Percentiles rank a stretch among this genome's conserved stretches.
Evolutionary conservation across 805 yeast species (phyloP).

Genomic region (Zygosaccharomyces siamensis): DNA sequence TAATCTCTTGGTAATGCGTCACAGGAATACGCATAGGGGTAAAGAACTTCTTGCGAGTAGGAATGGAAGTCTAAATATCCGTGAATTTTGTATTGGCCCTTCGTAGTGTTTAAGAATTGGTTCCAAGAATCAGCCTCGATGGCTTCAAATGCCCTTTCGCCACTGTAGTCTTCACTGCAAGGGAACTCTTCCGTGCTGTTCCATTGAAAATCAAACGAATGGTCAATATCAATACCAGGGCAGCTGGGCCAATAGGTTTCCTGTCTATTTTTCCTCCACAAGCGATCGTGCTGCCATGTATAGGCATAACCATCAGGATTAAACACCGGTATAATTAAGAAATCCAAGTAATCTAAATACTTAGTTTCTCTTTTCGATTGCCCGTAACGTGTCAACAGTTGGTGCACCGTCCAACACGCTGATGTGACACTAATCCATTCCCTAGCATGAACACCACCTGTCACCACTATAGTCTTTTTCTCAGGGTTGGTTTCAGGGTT

Average conservation of each 20-base stretch:
- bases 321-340: conserved; percentile 73
- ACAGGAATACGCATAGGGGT: conserved; percentile 81
- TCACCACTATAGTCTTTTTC: conserved; percentile 63
- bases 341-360: conserved; percentile 57
- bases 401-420: conserved; percentile 51
- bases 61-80: conserved; percentile 84
- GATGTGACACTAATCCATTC: conserved; percentile 83
- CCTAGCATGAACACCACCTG: conserved; percentile 85
- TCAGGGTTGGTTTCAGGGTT: conserved; percentile 38
- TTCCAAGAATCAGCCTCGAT: conserved; percentile 51
- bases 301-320: conserved; percentile 90
- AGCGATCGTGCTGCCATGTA: conserved; percentile 72
- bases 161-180: conserved; percentile 81
- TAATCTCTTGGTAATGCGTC: conserved; percentile 67
- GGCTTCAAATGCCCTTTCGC: conserved; percentile 66
- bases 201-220: conserved; percentile 75
- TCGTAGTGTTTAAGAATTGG: conserved; percentile 40
- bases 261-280: conserved; percentile 89
- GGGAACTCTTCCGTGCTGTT: conserved; percentile 56
- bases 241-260: conserved; percentile 62
- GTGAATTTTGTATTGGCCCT: conserved; percentile 51
- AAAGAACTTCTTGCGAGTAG: conserved; percentile 75
- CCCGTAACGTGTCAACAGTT: conserved; percentile 46
- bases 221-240: conserved; percentile 82
- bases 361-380: conserved; percentile 38